Conservation (phyloP, 2,329 filamentous ascomycete genomes). For the Fusarium algeriense region DNA sequence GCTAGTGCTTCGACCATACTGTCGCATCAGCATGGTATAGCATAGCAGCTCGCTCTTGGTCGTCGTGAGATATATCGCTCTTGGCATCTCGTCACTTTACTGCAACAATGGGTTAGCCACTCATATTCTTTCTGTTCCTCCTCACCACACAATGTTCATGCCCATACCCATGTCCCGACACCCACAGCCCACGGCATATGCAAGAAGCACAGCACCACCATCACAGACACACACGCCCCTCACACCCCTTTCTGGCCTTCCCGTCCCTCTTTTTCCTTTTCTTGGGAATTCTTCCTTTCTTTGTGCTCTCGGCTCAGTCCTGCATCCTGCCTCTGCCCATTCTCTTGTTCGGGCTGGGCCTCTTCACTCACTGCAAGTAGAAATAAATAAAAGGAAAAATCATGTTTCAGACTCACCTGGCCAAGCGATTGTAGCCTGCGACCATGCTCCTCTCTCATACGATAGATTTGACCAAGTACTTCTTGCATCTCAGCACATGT, state of each 20-base stretch:
- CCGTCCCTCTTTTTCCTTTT: slow-evolving; percentile 32
- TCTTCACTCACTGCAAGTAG: slow-evolving; percentile 10
- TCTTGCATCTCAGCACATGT: slow-evolving; percentile 77
- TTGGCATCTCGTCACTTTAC: slow-evolving; percentile 31
- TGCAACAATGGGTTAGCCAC: slow-evolving; percentile 29
- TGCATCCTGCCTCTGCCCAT: slow-evolving; percentile 1
- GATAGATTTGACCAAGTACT: slow-evolving; percentile 70
- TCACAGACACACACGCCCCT: slow-evolving; percentile 35
- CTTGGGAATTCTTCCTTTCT: slow-evolving; percentile 13
- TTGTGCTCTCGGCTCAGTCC: slow-evolving; percentile 11
- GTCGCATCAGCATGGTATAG: not conserved
- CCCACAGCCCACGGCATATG: slow-evolving; percentile 40
- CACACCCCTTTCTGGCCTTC: slow-evolving; percentile 34
- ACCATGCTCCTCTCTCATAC: slow-evolving; percentile 59
- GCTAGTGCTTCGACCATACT: slow-evolving; percentile 31
- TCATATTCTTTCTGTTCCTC: slow-evolving; percentile 22
- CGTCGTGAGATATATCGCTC: slow-evolving; percentile 28
- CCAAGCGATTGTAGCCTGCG: slow-evolving; percentile 52
- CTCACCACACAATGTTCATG: slow-evolving; percentile 7
- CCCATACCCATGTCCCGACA: slow-evolving; percentile 6
- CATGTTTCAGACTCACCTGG: slow-evolving; percentile 31
- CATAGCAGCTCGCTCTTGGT: slow-evolving; percentile 26
- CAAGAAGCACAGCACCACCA: slow-evolving; percentile 43
- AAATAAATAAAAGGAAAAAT: slow-evolving; percentile 1
- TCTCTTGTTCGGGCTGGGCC: not conserved